Evolutionary conservation across 176 grass and related monocot species (phyloP).

Genomic region (Urochloa ruziziensis): DNA sequence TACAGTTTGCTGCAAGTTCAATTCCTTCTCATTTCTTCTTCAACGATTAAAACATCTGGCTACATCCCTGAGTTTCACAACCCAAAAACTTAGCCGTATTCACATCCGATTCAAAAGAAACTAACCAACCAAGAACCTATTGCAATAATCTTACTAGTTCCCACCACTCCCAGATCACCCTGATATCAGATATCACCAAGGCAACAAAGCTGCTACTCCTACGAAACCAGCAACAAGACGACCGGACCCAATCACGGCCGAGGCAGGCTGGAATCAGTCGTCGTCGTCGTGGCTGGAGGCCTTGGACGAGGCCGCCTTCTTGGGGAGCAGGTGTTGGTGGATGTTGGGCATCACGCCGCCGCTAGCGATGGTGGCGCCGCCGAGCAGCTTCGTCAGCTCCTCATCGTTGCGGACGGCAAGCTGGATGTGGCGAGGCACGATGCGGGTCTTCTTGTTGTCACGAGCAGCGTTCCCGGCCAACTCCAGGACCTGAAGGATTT

Average conservation of each 20-base stretch:
- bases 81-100: conserved; percentile 37
- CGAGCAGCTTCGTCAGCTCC: conserved; percentile 75
- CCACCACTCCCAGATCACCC: background rate
- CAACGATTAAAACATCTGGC: background rate
- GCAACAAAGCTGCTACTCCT: conserved; percentile 8
- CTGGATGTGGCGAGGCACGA: conserved; percentile 91
- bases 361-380: conserved; percentile 80
- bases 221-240: background rate
- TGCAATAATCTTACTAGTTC: background rate
- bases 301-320: conserved; percentile 60
- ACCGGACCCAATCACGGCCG: fast-evolving
- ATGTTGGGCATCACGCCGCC: conserved; percentile 96
- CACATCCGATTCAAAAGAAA: background rate
- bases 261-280: background rate
- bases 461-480: conserved; percentile 75
- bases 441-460: conserved; percentile 93
- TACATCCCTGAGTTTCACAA: background rate
- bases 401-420: conserved; percentile 75
- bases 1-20: background rate
- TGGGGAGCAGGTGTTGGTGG: conserved; percentile 88
- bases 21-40: background rate
- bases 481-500: conserved; percentile 50
- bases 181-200: background rate
- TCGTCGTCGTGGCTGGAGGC: conserved; percentile 47
- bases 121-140: background rate